Evolutionary conservation across 306 rosid species (phyloP).

Genomic region (Quercus gilva): DNA sequence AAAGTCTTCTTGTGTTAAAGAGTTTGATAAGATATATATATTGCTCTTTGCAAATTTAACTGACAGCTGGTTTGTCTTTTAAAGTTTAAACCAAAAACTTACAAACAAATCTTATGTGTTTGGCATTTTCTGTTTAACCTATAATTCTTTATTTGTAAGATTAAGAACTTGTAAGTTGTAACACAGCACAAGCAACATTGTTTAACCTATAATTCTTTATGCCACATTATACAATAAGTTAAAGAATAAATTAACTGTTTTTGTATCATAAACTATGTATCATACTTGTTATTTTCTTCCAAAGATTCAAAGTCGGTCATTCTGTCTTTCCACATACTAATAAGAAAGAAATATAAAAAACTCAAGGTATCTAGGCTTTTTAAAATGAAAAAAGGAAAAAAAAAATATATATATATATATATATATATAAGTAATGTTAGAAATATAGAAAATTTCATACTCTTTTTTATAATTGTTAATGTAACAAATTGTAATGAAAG

Average conservation of each 20-base stretch:
- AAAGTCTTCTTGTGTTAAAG: background rate
- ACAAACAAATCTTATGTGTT: background rate
- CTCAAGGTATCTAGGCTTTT: background rate
- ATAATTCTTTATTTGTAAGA: background rate
- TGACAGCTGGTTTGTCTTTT: background rate
- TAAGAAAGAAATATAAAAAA: background rate
- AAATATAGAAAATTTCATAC: too few relatives aligned
- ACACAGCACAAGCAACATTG: background rate
- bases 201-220: too few relatives aligned
- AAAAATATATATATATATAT: too few relatives aligned
- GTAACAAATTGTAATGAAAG: too few relatives aligned
- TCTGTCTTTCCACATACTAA: background rate
- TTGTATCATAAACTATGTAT: too few relatives aligned
- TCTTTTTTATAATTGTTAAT: too few relatives aligned
- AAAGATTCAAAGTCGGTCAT: background rate
- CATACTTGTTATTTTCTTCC: too few relatives aligned
- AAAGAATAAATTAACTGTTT: background rate
- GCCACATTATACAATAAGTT: background rate
- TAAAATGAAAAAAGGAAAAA: too few relatives aligned
- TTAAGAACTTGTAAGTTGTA: background rate
- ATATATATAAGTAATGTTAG: too few relatives aligned
- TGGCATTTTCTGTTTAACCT: background rate
- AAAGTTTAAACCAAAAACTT: background rate
- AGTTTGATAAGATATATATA: background rate
- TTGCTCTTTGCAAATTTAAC: background rate